Evolutionary conservation across 2,329 filamentous ascomycete species (phyloP).

Genomic region (Beauveria caledonica): DNA sequence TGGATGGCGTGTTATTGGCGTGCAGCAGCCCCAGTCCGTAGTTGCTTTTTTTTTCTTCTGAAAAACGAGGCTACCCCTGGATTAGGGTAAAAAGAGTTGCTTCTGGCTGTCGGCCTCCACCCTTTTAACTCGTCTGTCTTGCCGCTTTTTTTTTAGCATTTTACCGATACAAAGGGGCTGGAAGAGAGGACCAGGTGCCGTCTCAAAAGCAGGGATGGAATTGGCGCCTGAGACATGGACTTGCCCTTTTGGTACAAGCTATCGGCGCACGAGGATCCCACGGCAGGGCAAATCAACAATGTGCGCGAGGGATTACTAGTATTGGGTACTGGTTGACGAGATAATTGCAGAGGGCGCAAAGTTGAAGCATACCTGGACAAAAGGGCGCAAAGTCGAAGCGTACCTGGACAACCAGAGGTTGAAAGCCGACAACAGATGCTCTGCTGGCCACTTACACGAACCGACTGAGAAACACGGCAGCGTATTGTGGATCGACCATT

Average conservation of each 20-base stretch:
- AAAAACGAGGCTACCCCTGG: background rate
- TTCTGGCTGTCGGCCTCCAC: background rate
- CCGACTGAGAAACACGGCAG: background rate
- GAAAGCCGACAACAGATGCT: too few relatives aligned
- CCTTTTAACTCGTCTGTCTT: background rate
- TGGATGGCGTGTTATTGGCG: background rate
- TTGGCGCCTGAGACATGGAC: conserved; percentile 1
- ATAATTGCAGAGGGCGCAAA: background rate
- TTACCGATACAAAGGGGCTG: background rate
- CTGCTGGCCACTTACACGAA: background rate
- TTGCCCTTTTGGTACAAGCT: background rate
- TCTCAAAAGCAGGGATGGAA: background rate
- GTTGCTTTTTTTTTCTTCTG: conserved; percentile 7
- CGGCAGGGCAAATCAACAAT: background rate
- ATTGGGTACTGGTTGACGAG: background rate
- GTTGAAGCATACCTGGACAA: too few relatives aligned
- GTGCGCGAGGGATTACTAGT: background rate
- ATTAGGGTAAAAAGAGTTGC: conserved; percentile 6
- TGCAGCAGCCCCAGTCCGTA: background rate
- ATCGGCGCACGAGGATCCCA: background rate
- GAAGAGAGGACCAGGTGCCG: background rate
- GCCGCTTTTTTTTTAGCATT: background rate
- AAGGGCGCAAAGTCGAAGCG: too few relatives aligned
- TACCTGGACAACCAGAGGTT: background rate
- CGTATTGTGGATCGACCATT: background rate